Conservation (phyloP, 495 filamentous ascomycete genomes). For the Penicillium cataractarum region DNA sequence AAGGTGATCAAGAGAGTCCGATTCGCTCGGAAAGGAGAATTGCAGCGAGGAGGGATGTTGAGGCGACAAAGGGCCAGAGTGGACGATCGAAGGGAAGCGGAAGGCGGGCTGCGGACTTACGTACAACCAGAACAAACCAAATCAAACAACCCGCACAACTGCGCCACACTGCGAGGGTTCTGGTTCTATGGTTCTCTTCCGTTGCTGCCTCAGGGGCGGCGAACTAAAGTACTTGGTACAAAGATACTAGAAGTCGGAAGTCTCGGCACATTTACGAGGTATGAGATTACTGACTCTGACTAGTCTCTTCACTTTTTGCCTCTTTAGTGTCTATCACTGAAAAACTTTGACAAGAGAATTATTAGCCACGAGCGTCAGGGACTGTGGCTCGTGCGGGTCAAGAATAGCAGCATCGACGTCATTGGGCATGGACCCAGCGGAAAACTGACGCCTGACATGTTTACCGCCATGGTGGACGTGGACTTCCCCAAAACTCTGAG, state of each 20-base stretch:
- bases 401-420: slow-evolving; percentile 38
- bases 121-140: slow-evolving; percentile 32
- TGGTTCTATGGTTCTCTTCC: slow-evolving; percentile 8
- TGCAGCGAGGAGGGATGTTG: slow-evolving; percentile 14
- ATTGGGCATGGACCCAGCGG: slow-evolving; percentile 28
- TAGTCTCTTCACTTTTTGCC: background rate
- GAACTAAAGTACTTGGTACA: background rate
- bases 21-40: slow-evolving; percentile 4
- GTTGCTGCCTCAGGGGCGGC: slow-evolving; percentile 30
- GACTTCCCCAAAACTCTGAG: no score
- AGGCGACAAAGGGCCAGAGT: slow-evolving; percentile 23
- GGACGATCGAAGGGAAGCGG: slow-evolving; percentile 18
- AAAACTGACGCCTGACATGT: slow-evolving; percentile 7
- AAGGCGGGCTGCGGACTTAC: slow-evolving; percentile 29
- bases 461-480: no score
- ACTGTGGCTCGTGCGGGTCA: slow-evolving; percentile 30
- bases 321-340: background rate
- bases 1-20: background rate
- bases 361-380: slow-evolving; percentile 17
- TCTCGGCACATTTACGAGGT: background rate
- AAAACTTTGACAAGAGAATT: slow-evolving; percentile 4
- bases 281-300: background rate
- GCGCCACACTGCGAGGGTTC: slow-evolving; percentile 28
- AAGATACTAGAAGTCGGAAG: background rate
- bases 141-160: slow-evolving; percentile 28